Base-by-base conservation (phyloP, 2,329 filamentous ascomycete species). In the Colletotrichum sp. region DNA sequence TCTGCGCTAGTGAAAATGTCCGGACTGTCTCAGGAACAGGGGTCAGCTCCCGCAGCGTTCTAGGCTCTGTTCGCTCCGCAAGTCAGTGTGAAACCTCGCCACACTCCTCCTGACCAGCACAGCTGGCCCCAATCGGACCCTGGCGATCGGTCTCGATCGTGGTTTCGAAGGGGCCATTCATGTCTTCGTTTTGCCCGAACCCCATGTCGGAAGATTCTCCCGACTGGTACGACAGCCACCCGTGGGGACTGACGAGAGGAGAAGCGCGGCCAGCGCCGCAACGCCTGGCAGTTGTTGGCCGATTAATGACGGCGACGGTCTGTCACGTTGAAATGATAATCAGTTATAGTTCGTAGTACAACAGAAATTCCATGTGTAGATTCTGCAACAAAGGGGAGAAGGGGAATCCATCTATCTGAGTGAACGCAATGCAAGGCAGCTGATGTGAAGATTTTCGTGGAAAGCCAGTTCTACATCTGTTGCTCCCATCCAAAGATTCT, bases 291-390 rank as follows among this genome's bases (percentile, higher is more conserved):
- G 26, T 34, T 52, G 28, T 55, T 72, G 36, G 83, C 48, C 66
- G 71, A 71, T 76, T 75, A 76, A 63, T 76, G 67, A 70, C 74
- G 74, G 81, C 83, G 86, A 78, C 83, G 84, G 80, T 88, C 87
- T 88, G 83, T 84, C 83, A 85, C 82, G 84, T 80, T 80, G 75
- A 76, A 80, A 82, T 78, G 80, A 78, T 80, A 81, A 86, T 88
- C 86, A 88, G 87, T 84, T 81, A 83, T 79, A 78, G 78, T 78
- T 82, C 80, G 78, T 79, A 79, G 78, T 79, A 81, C 79, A 43
- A 71, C 63, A 74, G 57, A 66, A 79, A 77, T 64, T 77, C 74
- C 78, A 77, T 78, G 70, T 77, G 70, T 77, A 65, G 69, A 77
- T 76, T 75, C 48, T 67, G 66, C 21, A 64, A 71, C 43, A 64